Evolutionary conservation across 139 green algal species (phyloP), one percentile per base, ranked within the genome.

Genomic region (Micractinium sp.): DNA sequence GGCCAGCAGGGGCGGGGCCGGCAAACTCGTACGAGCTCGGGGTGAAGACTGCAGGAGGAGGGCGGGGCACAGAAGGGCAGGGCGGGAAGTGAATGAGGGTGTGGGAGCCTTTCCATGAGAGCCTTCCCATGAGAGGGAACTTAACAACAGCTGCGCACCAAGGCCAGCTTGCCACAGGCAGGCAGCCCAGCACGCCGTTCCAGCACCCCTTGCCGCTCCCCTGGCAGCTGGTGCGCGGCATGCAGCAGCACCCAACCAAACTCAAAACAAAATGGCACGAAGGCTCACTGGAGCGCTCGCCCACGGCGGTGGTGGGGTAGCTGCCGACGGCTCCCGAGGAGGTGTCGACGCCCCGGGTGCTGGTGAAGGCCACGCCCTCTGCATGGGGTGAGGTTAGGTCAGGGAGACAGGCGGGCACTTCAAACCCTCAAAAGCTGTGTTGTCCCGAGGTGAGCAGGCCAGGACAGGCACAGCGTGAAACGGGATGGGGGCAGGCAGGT

Each of bases 11-110:
- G 77, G 23, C 60, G 87, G 87, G 22, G 0, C 60, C 87, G 0
- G 63, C 41, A 36, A 90, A 86, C 19, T 47, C n/a, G 66, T 74
- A 90, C 20, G 38, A 47, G 20, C 19, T 31, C 19, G 87, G 87
- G 56, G 63, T 61, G 38, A 81, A n/a, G 61, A 41, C 85, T 87
- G 83, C 66, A 53, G 19, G 66, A n/a, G n/a, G n/a, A n/a, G 35
- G 74, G n/a, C 14, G 74, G n/a, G 31, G 73, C 13, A 23, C 31
- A 80, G 73, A 47, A 14, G 35, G 47, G 75, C 35, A n/a, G 15
- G 16, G n/a, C 73, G 20, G 73, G 73, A 41, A 41, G 73, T 22
- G 16, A 27, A 12, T 27, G 73, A 25, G 73, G 27, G 15, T 79
- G n/a, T 15, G 31, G 69, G 2, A 36, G 27, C 3, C 25, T 13